Percentiles rank a stretch among this genome's conserved stretches.
Conservation (phyloP, 768 basidiomycete species). For the Leucocoprinus birnbaumii region DNA sequence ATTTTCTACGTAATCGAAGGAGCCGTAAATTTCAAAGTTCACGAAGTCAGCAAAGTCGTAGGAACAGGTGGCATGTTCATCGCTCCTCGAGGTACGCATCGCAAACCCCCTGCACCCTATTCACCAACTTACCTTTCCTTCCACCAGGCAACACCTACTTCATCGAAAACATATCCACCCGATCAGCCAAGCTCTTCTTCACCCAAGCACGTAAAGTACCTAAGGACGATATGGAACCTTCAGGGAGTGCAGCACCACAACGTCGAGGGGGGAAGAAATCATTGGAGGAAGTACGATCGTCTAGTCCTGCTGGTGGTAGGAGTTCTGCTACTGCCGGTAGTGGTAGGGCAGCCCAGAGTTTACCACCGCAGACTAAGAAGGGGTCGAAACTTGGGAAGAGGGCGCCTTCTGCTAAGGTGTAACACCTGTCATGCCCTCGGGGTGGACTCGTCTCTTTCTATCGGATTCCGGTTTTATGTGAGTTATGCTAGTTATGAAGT, state of each 20-base stretch:
- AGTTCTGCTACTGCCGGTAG: background rate
- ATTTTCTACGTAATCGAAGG: slow-evolving; percentile 79
- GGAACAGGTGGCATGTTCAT: slow-evolving; percentile 84
- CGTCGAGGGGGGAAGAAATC: slow-evolving; percentile 3
- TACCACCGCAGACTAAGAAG: background rate
- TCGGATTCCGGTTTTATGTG: too few species aligned
- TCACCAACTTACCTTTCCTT: background rate
- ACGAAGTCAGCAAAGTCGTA: slow-evolving; percentile 75
- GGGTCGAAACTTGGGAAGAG: background rate
- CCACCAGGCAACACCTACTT: slow-evolving; percentile 81
- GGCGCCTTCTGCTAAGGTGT: slow-evolving; percentile 8
- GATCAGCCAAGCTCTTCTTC: slow-evolving; percentile 86
- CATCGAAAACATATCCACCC: slow-evolving; percentile 82
- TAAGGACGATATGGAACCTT: slow-evolving; percentile 19
- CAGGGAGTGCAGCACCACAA: background rate
- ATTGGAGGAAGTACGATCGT: slow-evolving; percentile 5
- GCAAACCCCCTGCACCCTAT: background rate
- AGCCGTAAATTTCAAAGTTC: slow-evolving; percentile 82
- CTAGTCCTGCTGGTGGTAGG: slow-evolving; percentile 4
- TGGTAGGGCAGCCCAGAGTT: slow-evolving; percentile 2
- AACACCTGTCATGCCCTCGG: background rate
- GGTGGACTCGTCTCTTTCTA: too few species aligned
- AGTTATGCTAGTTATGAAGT: too few species aligned
- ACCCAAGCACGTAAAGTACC: slow-evolving; percentile 71
- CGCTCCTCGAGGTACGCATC: slow-evolving; percentile 75